A percentile compares a stretch with the other conserved stretches of the same genome.
Conservation (phyloP, 441 rosid genomes). For the Erysimum pusillum region DNA sequence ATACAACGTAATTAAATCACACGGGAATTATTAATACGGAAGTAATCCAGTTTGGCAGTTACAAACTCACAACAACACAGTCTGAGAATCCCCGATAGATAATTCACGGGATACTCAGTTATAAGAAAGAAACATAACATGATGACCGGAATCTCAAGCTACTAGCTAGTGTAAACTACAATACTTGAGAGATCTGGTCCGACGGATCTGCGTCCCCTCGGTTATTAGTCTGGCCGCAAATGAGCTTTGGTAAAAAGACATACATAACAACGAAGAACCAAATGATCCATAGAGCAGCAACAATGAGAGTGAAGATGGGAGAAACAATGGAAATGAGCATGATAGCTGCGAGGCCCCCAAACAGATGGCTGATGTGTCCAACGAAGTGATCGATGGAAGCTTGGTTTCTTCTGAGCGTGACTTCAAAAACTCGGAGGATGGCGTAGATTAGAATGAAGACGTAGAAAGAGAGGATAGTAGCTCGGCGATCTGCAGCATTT, state of each 20-base stretch:
- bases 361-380: conserved; percentile 9
- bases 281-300: not conserved
- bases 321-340: not conserved
- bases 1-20: no score
- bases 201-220: not conserved
- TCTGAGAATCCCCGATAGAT: no score
- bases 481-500: not conserved
- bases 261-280: not conserved
- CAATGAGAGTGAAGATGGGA: not conserved
- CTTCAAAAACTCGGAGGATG: not conserved
- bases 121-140: no score
- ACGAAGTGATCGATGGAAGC: not conserved
- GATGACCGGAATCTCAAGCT: not conserved
- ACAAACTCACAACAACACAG: no score
- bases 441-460: not conserved
- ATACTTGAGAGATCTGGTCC: not conserved
- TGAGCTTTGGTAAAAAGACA: not conserved
- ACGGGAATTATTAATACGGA: no score
- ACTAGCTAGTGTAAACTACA: not conserved
- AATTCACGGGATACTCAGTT: no score
- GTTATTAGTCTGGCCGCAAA: not conserved
- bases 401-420: not conserved
- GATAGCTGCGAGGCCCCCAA: not conserved
- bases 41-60: no score
- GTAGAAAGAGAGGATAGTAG: not conserved